Percentiles rank a stretch among this genome's conserved stretches.
phyloP scores from a whole-genome alignment of 2,329 filamentous ascomycete genomes.

The Pseudogymnoascus sp. region DNA sequence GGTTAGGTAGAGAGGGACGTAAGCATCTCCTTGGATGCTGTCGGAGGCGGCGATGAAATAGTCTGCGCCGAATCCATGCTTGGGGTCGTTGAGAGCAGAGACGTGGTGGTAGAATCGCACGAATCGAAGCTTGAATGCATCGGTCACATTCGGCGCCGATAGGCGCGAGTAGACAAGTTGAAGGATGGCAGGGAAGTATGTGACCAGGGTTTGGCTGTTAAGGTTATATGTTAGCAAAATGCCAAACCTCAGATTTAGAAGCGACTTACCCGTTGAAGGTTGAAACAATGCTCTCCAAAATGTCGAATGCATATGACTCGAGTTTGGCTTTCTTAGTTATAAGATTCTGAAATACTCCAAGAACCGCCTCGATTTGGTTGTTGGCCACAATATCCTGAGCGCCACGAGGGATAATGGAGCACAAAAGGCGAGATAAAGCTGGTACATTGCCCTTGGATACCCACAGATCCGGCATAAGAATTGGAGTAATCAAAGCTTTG shows the following conservation, averaged over 20 bases:
- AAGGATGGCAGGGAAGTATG: conserved; percentile 53
- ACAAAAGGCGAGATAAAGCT: conserved; percentile 75
- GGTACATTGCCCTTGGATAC: conserved; percentile 89
- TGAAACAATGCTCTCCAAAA: conserved; percentile 72
- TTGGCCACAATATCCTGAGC: conserved; percentile 64
- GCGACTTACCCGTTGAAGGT: conserved; percentile 60
- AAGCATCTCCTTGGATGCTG: conserved; percentile 69
- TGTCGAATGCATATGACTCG: conserved; percentile 80
- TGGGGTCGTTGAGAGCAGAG: conserved; percentile 55
- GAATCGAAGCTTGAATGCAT: conserved; percentile 79
- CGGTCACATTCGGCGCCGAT: conserved; percentile 52
- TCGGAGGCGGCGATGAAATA: conserved; percentile 86
- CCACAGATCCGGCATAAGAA: conserved; percentile 80
- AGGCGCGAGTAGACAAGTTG: conserved; percentile 71
- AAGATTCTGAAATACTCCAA: conserved; percentile 95
- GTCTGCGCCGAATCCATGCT: conserved; percentile 81
- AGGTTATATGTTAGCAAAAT: conserved; percentile 22
- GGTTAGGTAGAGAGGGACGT: conserved; percentile 74
- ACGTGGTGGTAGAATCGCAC: conserved; percentile 92
- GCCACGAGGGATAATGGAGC: conserved; percentile 74
- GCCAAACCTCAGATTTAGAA: conserved; percentile 3
- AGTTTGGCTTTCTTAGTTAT: conserved; percentile 54
- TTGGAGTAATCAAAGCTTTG: conserved; percentile 66
- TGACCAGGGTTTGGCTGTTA: conserved; percentile 53
- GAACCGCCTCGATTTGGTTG: conserved; percentile 76